Percentiles rank a stretch among this genome's conserved stretches.
phyloP scores from a whole-genome alignment of 2,329 filamentous ascomycete genomes.

The Volutella citrinella region DNA sequence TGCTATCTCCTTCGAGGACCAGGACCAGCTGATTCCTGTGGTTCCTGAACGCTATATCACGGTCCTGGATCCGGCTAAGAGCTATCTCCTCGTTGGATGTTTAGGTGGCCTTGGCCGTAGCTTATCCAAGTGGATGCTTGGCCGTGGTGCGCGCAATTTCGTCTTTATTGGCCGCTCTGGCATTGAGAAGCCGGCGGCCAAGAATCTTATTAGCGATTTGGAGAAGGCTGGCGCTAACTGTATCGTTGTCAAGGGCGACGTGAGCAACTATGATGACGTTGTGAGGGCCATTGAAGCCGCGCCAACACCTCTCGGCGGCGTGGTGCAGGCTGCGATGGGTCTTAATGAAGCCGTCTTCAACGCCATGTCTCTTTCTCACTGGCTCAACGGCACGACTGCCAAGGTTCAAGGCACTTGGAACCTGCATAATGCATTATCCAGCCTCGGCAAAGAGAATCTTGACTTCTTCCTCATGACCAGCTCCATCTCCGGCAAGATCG shows the following conservation, averaged over 20 bases:
- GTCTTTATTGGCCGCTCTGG: slow-evolving; percentile 25
- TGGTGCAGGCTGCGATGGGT: slow-evolving; percentile 22
- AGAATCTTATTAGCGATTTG: slow-evolving; percentile 13
- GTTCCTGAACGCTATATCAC: neutral
- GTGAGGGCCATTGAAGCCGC: slow-evolving; percentile 3
- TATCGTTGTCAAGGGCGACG: slow-evolving; percentile 5
- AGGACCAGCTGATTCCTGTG: neutral
- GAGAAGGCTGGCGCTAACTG: slow-evolving; percentile 1
- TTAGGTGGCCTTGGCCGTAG: slow-evolving; percentile 13
- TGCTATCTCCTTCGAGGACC: neutral
- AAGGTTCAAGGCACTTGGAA: slow-evolving; percentile 29
- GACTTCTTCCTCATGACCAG: slow-evolving; percentile 36
- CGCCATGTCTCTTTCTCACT: slow-evolving; percentile 1
- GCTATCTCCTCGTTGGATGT: slow-evolving; percentile 15
- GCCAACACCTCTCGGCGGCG: slow-evolving; percentile 16
- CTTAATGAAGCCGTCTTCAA: slow-evolving; percentile 1
- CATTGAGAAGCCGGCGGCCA: slow-evolving; percentile 13
- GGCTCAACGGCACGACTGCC: slow-evolving; percentile 18
- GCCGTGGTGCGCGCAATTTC: slow-evolving; percentile 23
- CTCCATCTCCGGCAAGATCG: slow-evolving; percentile 31
- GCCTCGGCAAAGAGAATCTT: slow-evolving; percentile 8
- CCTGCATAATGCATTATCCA: slow-evolving; percentile 18
- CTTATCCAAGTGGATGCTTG: slow-evolving; percentile 11
- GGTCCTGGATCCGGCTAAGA: neutral
- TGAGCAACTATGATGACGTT: neutral